Percentiles rank a stretch among this genome's conserved stretches.
Evolutionary conservation across 2,329 filamentous ascomycete genomes (phyloP).

Genomic region (Myriosclerotinia curreyana): DNA sequence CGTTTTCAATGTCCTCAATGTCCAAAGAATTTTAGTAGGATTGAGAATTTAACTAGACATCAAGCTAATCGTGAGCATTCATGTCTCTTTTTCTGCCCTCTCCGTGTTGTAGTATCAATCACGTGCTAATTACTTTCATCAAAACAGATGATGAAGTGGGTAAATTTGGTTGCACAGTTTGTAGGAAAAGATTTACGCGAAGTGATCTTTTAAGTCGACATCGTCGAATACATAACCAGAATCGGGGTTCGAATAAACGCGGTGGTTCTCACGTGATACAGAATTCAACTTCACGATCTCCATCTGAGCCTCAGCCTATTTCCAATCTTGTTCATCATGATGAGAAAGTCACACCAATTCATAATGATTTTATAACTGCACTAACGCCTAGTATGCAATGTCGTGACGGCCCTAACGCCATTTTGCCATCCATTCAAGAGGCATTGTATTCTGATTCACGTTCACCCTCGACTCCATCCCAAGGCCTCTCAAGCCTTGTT

Average conservation of each 20-base stretch:
- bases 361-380: background rate
- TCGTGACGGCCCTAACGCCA: background rate
- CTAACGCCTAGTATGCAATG: slow-evolving; percentile 6
- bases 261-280: slow-evolving; percentile 27
- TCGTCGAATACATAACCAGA: slow-evolving; percentile 32
- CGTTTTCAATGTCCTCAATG: slow-evolving; percentile 36
- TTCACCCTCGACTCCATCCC: slow-evolving; percentile 24
- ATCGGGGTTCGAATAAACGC: slow-evolving; percentile 16
- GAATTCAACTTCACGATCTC: slow-evolving; percentile 17
- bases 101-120: too few species aligned
- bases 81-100: too few species aligned
- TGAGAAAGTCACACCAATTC: slow-evolving; percentile 13
- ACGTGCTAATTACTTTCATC: slow-evolving; percentile 16
- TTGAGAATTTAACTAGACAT: slow-evolving; percentile 38
- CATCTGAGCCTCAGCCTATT: slow-evolving; percentile 21
- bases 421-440: slow-evolving; percentile 17
- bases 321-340: slow-evolving; percentile 22
- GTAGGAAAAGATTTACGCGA: slow-evolving; percentile 36
- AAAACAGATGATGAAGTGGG: slow-evolving; percentile 35
- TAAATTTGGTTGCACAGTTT: slow-evolving; percentile 35
- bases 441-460: slow-evolving; percentile 9
- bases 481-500: slow-evolving; percentile 35
- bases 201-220: slow-evolving; percentile 37
- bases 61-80: slow-evolving; percentile 37
- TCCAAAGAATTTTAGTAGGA: slow-evolving; percentile 37